Evolutionary conservation across 2,329 filamentous ascomycete species (phyloP).

Genomic region (Orbilia javanica): DNA sequence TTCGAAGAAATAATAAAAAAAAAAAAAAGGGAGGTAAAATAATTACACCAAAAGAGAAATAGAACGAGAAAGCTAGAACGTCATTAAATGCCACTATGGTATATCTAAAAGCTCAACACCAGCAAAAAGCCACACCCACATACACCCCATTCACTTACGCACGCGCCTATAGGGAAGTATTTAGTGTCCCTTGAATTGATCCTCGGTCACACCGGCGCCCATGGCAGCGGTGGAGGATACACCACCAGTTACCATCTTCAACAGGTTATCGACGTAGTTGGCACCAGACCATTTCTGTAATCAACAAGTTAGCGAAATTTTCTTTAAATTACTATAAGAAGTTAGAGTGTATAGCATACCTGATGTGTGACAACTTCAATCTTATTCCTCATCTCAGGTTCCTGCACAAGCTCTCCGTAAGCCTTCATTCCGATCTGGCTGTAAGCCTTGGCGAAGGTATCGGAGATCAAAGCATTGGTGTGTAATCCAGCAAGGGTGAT

Average conservation of each 20-base stretch:
- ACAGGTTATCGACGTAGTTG: conserved; percentile 90
- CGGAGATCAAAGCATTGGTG: conserved; percentile 90
- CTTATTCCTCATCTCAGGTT: conserved; percentile 91
- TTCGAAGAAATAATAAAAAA: not conserved
- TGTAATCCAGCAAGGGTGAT: conserved; percentile 98
- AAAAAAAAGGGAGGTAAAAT: not conserved
- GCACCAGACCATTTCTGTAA: conserved; percentile 88
- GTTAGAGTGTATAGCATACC: conserved; percentile 61
- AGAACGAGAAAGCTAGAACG: too few relatives aligned
- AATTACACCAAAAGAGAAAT: conserved; percentile 14
- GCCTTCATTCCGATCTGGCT: conserved; percentile 88
- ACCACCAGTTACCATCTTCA: conserved; percentile 97
- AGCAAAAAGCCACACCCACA: conserved; percentile 59
- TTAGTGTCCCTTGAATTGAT: conserved; percentile 79
- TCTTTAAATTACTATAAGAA: not conserved
- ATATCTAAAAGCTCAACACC: conserved; percentile 22
- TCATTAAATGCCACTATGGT: conserved; percentile 25
- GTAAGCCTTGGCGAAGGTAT: conserved; percentile 88
- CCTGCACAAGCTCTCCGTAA: conserved; percentile 96
- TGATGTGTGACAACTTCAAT: conserved; percentile 98
- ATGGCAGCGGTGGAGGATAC: conserved; percentile 93
- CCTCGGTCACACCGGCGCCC: conserved; percentile 97
- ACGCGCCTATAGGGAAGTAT: not conserved
- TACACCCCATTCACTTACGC: not conserved
- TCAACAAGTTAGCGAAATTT: conserved; percentile 9